Evolutionary conservation across 2,329 filamentous ascomycete genomes (phyloP).

Genomic region (Fusarium sp.): DNA sequence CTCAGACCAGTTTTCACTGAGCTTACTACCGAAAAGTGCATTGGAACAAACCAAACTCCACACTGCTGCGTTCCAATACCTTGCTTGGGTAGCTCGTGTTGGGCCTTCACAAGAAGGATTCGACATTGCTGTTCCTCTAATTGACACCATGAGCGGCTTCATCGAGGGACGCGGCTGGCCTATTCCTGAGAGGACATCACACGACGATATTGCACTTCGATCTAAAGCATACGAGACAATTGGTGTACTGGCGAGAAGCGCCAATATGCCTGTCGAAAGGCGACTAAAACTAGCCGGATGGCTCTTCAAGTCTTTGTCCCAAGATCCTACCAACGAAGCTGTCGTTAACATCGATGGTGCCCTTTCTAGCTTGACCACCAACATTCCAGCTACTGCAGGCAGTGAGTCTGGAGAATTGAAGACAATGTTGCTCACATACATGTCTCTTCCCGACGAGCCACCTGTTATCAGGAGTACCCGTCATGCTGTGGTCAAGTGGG

Average conservation of each 20-base stretch:
- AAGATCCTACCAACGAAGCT: slow-evolving; percentile 80
- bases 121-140: slow-evolving; percentile 74
- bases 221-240: slow-evolving; percentile 91
- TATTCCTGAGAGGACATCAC: slow-evolving; percentile 66
- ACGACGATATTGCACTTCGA: slow-evolving; percentile 74
- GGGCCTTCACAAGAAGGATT: slow-evolving; percentile 70
- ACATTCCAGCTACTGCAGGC: slow-evolving; percentile 54
- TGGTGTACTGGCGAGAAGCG: slow-evolving; percentile 79
- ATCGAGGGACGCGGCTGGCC: slow-evolving; percentile 89
- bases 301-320: slow-evolving; percentile 85
- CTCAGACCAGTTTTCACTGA: slow-evolving; percentile 20
- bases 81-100: slow-evolving; percentile 86
- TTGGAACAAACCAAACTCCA: slow-evolving; percentile 84
- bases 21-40: slow-evolving; percentile 60
- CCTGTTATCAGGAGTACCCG: slow-evolving; percentile 78
- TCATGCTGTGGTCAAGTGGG: slow-evolving; percentile 87
- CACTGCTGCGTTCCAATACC: slow-evolving; percentile 84
- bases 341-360: slow-evolving; percentile 91
- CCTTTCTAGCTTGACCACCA: slow-evolving; percentile 75
- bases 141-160: slow-evolving; percentile 77
- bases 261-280: slow-evolving; percentile 66
- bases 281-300: slow-evolving; percentile 71
- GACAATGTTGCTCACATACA: slow-evolving; percentile 74
- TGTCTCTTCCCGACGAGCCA: slow-evolving; percentile 64
- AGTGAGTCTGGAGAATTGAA: slow-evolving; percentile 54